A percentile compares a stretch with the other conserved stretches of the same genome.
Conservation (phyloP, 1,139 yeast species). For the Yamadazyma atmosphaerica region DNA sequence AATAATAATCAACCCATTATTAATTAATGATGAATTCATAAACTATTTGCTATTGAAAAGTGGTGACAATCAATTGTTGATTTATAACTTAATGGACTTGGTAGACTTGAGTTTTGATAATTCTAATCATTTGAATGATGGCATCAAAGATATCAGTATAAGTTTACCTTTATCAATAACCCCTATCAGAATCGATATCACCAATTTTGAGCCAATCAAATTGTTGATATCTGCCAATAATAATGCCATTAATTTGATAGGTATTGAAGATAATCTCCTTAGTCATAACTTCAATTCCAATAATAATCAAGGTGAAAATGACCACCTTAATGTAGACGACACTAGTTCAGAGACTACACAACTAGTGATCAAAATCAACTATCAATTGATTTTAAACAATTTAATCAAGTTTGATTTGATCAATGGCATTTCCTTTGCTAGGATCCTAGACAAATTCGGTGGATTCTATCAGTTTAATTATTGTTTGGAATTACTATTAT, state of each 20-base stretch:
- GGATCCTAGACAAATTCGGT: conserved; percentile 26
- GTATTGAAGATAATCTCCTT: conserved; percentile 30
- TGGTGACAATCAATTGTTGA: conserved; percentile 27
- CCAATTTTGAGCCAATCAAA: conserved; percentile 32
- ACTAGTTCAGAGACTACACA: conserved; percentile 10
- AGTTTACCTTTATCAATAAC: conserved; percentile 14
- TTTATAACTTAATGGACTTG: conserved; percentile 33
- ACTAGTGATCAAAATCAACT: conserved; percentile 24
- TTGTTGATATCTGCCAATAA: conserved; percentile 16
- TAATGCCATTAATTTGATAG: conserved; percentile 27
- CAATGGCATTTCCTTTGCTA: conserved; percentile 19
- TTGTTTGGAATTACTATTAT: conserved; percentile 42
- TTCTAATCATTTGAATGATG: conserved; percentile 19
- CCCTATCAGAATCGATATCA: conserved; percentile 30
- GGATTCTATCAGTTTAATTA: conserved; percentile 35
- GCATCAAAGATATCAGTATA: conserved; percentile 22
- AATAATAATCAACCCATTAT: conserved; percentile 29
- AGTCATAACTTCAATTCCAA: conserved; percentile 14
- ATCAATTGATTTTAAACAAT: conserved; percentile 36
- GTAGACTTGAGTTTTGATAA: conserved; percentile 26
- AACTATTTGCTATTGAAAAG: conserved; percentile 28
- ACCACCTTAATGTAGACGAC: conserved; percentile 13
- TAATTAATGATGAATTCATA: conserved; percentile 15
- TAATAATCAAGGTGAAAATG: not conserved
- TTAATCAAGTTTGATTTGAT: conserved; percentile 41